Conservation (phyloP, 1,284 basidiomycete species). For the Malassezia brasiliensis region DNA sequence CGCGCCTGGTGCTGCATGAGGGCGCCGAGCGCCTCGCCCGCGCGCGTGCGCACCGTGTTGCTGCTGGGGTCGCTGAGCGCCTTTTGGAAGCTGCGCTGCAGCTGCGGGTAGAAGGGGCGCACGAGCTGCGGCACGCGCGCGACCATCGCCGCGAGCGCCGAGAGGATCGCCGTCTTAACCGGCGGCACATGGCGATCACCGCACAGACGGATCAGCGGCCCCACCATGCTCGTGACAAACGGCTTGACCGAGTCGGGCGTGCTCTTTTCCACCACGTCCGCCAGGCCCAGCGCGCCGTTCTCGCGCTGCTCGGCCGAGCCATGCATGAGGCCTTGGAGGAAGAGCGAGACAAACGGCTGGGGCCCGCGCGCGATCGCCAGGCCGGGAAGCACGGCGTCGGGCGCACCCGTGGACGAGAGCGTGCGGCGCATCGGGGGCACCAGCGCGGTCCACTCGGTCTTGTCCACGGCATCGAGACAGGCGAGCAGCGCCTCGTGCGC, state of each 20-base stretch:
- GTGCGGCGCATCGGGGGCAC: constrained; percentile 65
- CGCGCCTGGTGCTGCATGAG: constrained; percentile 63
- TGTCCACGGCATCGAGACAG: constrained; percentile 81
- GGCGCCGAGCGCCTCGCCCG: constrained; percentile 74
- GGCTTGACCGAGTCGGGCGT: constrained; percentile 83
- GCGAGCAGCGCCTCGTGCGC: constrained; percentile 75
- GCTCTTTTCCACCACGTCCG: constrained; percentile 84
- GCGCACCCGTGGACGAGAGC: constrained; percentile 73
- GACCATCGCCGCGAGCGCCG: constrained; percentile 39
- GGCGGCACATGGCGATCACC: constrained; percentile 44
- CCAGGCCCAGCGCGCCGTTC: constrained; percentile 86
- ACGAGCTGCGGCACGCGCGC: constrained; percentile 71
- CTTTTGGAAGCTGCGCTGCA: constrained; percentile 85
- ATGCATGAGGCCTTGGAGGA: constrained; percentile 65
- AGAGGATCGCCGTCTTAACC: constrained; percentile 44
- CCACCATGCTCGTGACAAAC: constrained; percentile 90
- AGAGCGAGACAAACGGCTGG: constrained; percentile 74
- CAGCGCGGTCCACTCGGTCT: constrained; percentile 72
- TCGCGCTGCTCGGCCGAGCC: constrained; percentile 58
- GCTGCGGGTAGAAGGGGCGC: constrained; percentile 95
- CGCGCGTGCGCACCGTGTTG: constrained; percentile 67
- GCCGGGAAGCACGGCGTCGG: constrained; percentile 63
- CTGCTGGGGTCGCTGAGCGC: constrained; percentile 73
- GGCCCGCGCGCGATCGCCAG: constrained; percentile 67
- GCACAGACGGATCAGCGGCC: constrained; percentile 65